Evolutionary conservation across 2,329 filamentous ascomycete species (phyloP).

Genomic region (Basipetospora chlamydospora): DNA sequence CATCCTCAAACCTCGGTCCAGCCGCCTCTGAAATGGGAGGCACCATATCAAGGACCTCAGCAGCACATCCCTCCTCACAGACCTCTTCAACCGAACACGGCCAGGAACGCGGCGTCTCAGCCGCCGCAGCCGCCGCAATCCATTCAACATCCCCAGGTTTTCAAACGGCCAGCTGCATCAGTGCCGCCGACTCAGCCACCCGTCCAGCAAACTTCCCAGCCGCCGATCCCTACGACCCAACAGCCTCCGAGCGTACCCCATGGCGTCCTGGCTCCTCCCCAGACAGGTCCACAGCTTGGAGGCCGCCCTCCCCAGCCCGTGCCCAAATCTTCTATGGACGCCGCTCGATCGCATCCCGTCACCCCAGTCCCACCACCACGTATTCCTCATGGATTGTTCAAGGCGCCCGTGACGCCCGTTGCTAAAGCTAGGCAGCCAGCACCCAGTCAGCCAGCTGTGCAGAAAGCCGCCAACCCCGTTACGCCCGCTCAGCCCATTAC

Average conservation of each 20-base stretch:
- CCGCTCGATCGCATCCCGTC: no score
- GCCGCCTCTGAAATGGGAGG: constrained; percentile 6
- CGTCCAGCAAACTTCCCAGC: constrained; percentile 13
- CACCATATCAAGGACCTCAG: constrained; percentile 6
- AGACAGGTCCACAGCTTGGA: constrained; percentile 3
- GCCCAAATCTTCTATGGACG: no score
- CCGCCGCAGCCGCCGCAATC: neutral
- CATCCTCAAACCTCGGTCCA: constrained; percentile 1
- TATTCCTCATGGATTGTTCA: no score
- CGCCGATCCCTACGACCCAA: neutral
- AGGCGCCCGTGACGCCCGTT: no score
- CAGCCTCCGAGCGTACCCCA: neutral
- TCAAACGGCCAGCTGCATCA: no score
- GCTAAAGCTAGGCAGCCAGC: no score
- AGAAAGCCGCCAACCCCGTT: no score
- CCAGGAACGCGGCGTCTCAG: neutral
- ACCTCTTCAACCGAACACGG: neutral
- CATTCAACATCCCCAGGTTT: constrained; percentile 1
- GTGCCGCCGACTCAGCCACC: constrained; percentile 9
- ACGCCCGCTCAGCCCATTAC: no score
- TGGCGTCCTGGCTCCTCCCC: constrained; percentile 1
- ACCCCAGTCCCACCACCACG: no score
- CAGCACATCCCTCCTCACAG: neutral
- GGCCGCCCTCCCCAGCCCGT: constrained; percentile 18
- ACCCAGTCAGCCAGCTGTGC: no score